Evolutionary conservation across 768 basidiomycete species (phyloP).

Genomic region (Rhizopogon roseolus): DNA sequence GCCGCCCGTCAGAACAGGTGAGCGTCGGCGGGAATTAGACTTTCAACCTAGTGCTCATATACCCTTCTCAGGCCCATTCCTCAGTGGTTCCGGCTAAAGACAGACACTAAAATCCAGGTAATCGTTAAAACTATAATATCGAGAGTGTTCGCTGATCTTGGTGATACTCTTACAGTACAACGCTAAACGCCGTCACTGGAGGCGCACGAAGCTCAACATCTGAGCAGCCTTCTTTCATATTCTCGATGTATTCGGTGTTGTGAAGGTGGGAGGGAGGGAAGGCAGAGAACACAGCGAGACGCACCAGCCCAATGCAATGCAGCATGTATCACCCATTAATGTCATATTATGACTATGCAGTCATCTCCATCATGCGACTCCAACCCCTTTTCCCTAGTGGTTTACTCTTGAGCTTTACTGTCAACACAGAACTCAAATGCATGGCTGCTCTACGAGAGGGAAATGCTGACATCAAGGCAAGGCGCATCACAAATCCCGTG

Average conservation of each 20-base stretch:
- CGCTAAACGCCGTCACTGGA: conserved; percentile 98
- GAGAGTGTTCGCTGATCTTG: neutral
- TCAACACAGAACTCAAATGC: neutral
- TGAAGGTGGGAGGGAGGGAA: conserved; percentile 5
- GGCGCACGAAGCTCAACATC: conserved; percentile 98
- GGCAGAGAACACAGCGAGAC: conserved; percentile 3
- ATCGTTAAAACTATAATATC: conserved; percentile 2
- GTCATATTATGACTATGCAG: conserved; percentile 12
- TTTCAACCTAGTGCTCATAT: neutral
- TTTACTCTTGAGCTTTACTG: neutral
- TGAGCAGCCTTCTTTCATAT: conserved; percentile 32
- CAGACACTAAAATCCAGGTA: conserved; percentile 92
- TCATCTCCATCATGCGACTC: conserved; percentile 14
- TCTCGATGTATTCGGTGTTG: conserved; percentile 1
- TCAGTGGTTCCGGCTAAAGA: conserved; percentile 98
- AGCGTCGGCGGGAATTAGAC: conserved; percentile 14
- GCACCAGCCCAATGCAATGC: conserved; percentile 10
- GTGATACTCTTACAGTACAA: conserved; percentile 57
- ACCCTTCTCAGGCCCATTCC: conserved; percentile 74
- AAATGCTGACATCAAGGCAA: no score
- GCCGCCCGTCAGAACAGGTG: conserved; percentile 93
- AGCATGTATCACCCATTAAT: conserved; percentile 20
- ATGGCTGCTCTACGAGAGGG: no score
- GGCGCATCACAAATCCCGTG: no score
- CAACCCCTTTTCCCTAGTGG: neutral